These are phyloP conservation scores for Metschnikowia hibisci DNA, from an alignment of 805 yeast genomes.

Conservation along the genomic window DNA sequence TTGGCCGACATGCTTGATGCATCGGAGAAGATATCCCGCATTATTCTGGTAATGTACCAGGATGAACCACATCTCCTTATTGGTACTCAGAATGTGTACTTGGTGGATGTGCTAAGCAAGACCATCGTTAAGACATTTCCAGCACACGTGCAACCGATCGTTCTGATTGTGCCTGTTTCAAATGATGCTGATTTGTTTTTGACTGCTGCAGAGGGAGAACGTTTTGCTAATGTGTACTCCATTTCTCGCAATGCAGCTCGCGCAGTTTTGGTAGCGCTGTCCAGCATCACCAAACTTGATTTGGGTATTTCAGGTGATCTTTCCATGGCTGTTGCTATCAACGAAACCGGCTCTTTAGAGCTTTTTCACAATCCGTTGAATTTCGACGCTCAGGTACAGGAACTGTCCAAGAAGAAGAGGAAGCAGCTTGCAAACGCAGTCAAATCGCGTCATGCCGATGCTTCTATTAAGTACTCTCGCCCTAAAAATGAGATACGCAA, in stretches of 20 bases:
- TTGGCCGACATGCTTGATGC: constrained; percentile 33
- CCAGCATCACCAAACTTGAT: constrained; percentile 50
- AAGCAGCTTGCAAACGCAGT: constrained; percentile 40
- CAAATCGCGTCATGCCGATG: constrained; percentile 49
- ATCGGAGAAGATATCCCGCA: constrained; percentile 30
- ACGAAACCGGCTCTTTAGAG: constrained; percentile 75
- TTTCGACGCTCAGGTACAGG: constrained; percentile 21
- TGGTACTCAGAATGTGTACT: constrained; percentile 63
- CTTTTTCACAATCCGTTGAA: constrained; percentile 57
- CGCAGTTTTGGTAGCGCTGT: constrained; percentile 64
- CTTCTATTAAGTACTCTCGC: constrained; percentile 44
- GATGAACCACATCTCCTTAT: constrained; percentile 46
- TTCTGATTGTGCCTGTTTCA: constrained; percentile 40
- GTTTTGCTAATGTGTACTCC: constrained; percentile 73
- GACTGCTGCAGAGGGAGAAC: constrained; percentile 73
- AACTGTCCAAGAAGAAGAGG: constrained; percentile 35
- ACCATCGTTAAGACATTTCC: constrained; percentile 54
- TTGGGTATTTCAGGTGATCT: constrained; percentile 28
- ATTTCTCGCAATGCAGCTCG: constrained; percentile 41
- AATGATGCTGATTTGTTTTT: constrained; percentile 45
- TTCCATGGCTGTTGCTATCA: constrained; percentile 49
- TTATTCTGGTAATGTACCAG: constrained; percentile 27
- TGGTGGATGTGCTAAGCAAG: constrained; percentile 41
- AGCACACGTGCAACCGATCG: constrained; percentile 72
- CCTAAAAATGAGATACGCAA: constrained; percentile 38